These are phyloP conservation scores for Medicago arabica DNA, from an alignment of 306 rosid species.

Conservation along the genomic window DNA sequence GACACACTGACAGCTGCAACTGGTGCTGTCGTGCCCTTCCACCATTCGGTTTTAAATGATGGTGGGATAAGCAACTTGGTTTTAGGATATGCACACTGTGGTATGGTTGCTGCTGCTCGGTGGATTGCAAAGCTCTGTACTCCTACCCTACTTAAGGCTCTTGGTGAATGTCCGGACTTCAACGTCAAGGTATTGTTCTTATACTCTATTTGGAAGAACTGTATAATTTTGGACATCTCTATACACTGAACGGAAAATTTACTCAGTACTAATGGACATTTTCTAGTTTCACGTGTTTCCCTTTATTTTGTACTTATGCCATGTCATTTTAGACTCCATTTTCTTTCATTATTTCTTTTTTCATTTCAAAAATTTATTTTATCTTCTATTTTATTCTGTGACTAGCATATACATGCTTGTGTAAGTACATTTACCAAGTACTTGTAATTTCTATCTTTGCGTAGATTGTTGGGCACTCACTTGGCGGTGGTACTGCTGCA, in stretches of 20 bases:
- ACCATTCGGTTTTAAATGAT: constrained; percentile 87
- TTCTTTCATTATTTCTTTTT: constrained; percentile 11
- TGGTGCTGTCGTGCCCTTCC: constrained; percentile 96
- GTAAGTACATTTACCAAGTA: constrained; percentile 23
- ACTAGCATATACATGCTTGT: not conserved
- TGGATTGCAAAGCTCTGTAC: constrained; percentile 96
- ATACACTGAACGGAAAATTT: too few relatives aligned
- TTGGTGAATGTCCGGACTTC: constrained; percentile 80
- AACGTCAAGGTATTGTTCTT: constrained; percentile 61
- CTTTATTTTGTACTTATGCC: not conserved
- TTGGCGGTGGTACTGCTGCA: constrained; percentile 99
- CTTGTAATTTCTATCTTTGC: constrained; percentile 34
- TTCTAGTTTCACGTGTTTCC: constrained; percentile 1
- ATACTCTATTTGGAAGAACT: too few relatives aligned
- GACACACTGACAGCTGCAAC: constrained; percentile 97
- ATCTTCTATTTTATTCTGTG: not conserved
- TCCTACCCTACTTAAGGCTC: constrained; percentile 82
- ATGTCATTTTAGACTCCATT: constrained; percentile 4
- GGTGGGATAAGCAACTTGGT: constrained; percentile 95
- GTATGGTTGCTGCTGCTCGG: constrained; percentile 99
- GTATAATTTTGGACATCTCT: too few relatives aligned
- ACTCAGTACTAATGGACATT: not conserved
- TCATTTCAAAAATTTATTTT: constrained; percentile 6
- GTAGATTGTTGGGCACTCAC: constrained; percentile 94
- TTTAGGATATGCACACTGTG: constrained; percentile 97